Percentiles rank a stretch among this genome's conserved stretches.
Evolutionary conservation across 2,329 filamentous ascomycete genomes (phyloP).

Genomic region (Venturia pyrina): DNA sequence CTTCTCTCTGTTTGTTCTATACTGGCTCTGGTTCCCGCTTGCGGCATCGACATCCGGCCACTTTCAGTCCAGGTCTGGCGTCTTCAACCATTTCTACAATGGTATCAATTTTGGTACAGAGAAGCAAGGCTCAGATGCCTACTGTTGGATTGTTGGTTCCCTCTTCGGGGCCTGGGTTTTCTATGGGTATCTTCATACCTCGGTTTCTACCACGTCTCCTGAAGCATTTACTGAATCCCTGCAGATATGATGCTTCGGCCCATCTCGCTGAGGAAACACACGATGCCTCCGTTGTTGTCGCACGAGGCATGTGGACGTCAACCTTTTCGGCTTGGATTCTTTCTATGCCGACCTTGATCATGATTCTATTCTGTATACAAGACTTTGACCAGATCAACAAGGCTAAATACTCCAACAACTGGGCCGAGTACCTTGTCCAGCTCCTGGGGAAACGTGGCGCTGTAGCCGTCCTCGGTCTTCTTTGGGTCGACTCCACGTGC

Average conservation of each 20-base stretch:
- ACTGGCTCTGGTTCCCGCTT: conserved; percentile 32
- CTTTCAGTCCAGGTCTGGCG: conserved; percentile 25
- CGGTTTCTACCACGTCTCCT: not conserved
- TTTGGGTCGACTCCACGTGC: conserved; percentile 31
- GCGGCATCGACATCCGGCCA: conserved; percentile 23
- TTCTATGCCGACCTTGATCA: conserved; percentile 29
- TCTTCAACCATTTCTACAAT: conserved; percentile 29
- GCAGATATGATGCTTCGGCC: conserved; percentile 27
- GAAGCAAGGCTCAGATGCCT: conserved; percentile 27
- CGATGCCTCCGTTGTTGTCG: conserved; percentile 27
- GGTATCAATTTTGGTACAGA: conserved; percentile 27
- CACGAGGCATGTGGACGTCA: conserved; percentile 30
- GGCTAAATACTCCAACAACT: conserved; percentile 29
- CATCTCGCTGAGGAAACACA: conserved; percentile 31
- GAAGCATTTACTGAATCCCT: conserved; percentile 18
- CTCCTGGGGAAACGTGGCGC: conserved; percentile 27
- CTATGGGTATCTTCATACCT: conserved; percentile 12
- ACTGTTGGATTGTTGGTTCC: conserved; percentile 28
- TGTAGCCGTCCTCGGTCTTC: conserved; percentile 24
- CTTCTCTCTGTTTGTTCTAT: conserved; percentile 26
- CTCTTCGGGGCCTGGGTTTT: conserved; percentile 26
- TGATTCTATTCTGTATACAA: conserved; percentile 33
- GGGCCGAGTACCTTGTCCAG: conserved; percentile 31
- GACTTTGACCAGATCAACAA: conserved; percentile 30
- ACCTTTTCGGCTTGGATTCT: conserved; percentile 28